Percentiles rank a stretch among this genome's conserved stretches.
Evolutionary conservation across 495 filamentous ascomycete genomes (phyloP).

Genomic region (Aspergillus saccharolyticus): DNA sequence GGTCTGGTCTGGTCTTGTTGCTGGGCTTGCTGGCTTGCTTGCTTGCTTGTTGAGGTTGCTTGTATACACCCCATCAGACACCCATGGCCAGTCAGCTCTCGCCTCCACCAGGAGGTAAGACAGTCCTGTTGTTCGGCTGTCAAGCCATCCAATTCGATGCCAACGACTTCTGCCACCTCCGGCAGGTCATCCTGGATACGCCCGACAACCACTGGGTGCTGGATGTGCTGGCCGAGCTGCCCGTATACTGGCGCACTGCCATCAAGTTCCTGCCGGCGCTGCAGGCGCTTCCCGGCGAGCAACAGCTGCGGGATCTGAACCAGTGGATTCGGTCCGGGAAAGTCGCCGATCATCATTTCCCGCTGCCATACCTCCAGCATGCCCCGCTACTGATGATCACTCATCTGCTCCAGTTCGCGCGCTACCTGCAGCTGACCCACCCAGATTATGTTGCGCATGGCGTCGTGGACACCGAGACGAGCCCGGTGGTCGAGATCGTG

Average conservation of each 20-base stretch:
- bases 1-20: background rate
- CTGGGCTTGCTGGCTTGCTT: background rate
- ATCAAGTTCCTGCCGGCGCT: conserved; percentile 22
- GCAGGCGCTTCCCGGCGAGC: conserved; percentile 14
- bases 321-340: conserved; percentile 25
- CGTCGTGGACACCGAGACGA: background rate
- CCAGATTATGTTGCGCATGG: background rate
- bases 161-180: conserved; percentile 21
- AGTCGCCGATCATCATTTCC: conserved; percentile 11
- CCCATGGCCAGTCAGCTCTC: conserved; percentile 5
- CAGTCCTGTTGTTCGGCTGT: conserved; percentile 29
- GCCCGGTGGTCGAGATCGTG: conserved; percentile 27
- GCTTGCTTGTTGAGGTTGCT: background rate
- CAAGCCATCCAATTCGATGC: conserved; percentile 31
- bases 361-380: conserved; percentile 29
- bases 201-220: conserved; percentile 28
- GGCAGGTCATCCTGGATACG: conserved; percentile 23
- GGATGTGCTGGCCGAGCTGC: conserved; percentile 23
- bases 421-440: conserved; percentile 11
- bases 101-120: background rate
- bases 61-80: background rate
- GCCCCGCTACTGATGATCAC: conserved; percentile 34
- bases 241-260: conserved; percentile 25
- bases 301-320: conserved; percentile 21
- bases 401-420: conserved; percentile 30